phyloP scores from a whole-genome alignment of 139 green algal genomes.

The Mesotaenium endlicherianum region DNA sequence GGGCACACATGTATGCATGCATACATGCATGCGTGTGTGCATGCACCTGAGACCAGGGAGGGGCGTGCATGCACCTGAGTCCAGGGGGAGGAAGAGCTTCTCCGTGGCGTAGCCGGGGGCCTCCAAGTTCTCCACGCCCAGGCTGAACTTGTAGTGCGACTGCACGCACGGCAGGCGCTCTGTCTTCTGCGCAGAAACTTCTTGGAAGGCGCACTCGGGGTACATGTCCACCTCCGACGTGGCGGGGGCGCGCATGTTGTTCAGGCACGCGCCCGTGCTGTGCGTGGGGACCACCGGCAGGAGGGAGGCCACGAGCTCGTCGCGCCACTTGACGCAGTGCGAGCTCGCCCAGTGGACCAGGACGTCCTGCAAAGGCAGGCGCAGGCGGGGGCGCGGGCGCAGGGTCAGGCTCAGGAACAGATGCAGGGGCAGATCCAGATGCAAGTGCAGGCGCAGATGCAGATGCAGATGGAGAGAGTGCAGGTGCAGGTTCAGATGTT shows the following conservation, averaged over 20 bases:
- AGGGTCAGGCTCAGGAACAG: no score
- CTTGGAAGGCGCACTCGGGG: not conserved
- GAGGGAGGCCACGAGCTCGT: not conserved
- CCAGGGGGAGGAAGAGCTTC: slow-evolving; percentile 41
- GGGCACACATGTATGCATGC: no score
- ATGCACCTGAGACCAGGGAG: not conserved
- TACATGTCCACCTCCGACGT: not conserved
- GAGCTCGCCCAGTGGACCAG: slow-evolving; percentile 21
- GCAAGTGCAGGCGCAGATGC: no score
- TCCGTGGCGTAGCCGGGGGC: slow-evolving; percentile 27
- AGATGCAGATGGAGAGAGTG: no score
- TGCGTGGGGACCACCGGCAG: slow-evolving; percentile 15
- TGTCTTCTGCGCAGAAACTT: not conserved
- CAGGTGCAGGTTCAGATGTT: no score
- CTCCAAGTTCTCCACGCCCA: slow-evolving; percentile 11
- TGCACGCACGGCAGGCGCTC: slow-evolving; percentile 33
- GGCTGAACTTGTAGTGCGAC: slow-evolving; percentile 39
- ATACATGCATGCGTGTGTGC: no score
- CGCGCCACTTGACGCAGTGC: slow-evolving; percentile 1
- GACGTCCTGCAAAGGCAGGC: slow-evolving; percentile 3
- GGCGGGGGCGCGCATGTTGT: slow-evolving; percentile 18
- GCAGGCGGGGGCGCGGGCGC: not conserved
- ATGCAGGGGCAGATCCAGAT: no score
- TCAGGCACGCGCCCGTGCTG: slow-evolving; percentile 16
- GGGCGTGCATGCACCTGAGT: not conserved